Evolutionary conservation across 257 asterid species (phyloP).

Genomic region (Capsicum pubescens): DNA sequence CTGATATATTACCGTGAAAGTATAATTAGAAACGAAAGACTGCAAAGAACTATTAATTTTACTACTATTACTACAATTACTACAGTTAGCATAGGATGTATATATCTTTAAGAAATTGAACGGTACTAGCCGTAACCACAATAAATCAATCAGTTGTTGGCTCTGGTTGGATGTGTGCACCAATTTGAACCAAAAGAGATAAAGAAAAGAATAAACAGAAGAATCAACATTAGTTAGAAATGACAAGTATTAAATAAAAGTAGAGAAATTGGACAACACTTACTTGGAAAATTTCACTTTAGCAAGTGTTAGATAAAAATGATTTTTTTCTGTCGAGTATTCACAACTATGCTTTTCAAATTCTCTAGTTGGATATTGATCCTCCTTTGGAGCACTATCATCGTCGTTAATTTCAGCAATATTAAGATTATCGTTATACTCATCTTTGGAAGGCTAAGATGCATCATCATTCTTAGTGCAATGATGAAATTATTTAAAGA

Average conservation of each 20-base stretch:
- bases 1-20: no score
- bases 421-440: conserved; percentile 29
- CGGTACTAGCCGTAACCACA: no score
- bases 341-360: no score
- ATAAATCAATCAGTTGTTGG: conserved; percentile 96
- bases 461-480: conserved; percentile 47
- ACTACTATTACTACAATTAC: neutral
- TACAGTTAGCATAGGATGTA: neutral
- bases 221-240: conserved; percentile 23
- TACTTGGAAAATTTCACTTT: conserved; percentile 85
- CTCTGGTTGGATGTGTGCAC: conserved; percentile 99
- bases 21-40: neutral
- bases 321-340: conserved; percentile 95
- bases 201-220: neutral
- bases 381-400: conserved; percentile 37
- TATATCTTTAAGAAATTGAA: neutral
- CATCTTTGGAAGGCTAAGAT: conserved; percentile 37
- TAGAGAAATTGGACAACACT: conserved; percentile 11
- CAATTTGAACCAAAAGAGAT: conserved; percentile 44
- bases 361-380: conserved; percentile 61
- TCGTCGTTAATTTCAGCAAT: conserved; percentile 32
- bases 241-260: neutral
- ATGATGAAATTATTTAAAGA: no score
- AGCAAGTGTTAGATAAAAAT: conserved; percentile 91
- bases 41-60: neutral